phyloP scores from a whole-genome alignment of 805 yeast species.

The Yamadazyma sp. region DNA sequence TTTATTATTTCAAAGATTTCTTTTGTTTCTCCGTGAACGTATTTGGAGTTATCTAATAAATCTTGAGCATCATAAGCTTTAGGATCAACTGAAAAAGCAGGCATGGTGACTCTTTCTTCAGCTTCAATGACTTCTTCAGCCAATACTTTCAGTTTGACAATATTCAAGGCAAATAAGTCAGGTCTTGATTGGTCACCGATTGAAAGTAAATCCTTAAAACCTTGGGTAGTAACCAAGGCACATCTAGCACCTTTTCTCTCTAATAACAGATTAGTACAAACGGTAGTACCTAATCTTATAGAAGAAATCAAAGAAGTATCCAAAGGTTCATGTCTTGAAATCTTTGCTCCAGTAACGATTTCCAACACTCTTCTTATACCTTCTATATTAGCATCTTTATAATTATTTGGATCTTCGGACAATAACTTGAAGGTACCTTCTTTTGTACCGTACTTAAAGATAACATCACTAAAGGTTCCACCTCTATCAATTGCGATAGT shows the following conservation, averaged over 20 bases:
- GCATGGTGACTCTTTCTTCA: conserved; percentile 20
- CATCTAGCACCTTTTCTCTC: conserved; percentile 20
- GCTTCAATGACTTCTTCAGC: conserved; percentile 17
- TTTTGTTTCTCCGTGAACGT: conserved; percentile 60
- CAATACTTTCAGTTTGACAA: conserved; percentile 17
- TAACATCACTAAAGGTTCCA: conserved; percentile 25
- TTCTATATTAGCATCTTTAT: conserved; percentile 84
- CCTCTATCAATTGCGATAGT: conserved; percentile 24
- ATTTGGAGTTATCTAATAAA: conserved; percentile 22
- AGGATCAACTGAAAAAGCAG: conserved; percentile 18
- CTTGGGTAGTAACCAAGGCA: conserved; percentile 20
- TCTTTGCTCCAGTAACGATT: conserved; percentile 44
- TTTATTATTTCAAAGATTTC: conserved; percentile 64
- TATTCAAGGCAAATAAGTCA: conserved; percentile 18
- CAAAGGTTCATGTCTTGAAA: conserved; percentile 24
- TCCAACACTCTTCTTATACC: conserved; percentile 80
- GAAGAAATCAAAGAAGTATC: conserved; percentile 17
- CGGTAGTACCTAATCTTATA: conserved; percentile 30
- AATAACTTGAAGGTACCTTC: conserved; percentile 65
- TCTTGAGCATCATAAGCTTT: conserved; percentile 16
- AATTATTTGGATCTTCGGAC: conserved; percentile 86
- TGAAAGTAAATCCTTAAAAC: conserved; percentile 19
- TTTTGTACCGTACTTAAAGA: conserved; percentile 42
- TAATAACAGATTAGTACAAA: conserved; percentile 22
- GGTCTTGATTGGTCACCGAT: conserved; percentile 23